Evolutionary conservation across 305 asterid genomes (phyloP).

Genomic region (Euphrasia arctica): DNA sequence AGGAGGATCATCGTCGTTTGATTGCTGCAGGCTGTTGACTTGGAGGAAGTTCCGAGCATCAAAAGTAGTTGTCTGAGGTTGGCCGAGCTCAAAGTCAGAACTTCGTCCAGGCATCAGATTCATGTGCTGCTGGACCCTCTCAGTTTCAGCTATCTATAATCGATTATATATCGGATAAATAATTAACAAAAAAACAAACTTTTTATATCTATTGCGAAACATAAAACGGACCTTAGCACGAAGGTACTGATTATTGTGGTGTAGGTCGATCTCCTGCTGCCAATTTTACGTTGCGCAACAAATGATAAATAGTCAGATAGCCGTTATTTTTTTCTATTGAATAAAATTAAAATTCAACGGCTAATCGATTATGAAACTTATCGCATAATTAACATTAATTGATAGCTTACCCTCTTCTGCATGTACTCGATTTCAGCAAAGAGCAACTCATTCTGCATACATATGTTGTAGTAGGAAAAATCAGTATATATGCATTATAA

Average conservation of each 20-base stretch:
- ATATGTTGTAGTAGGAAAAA: not conserved
- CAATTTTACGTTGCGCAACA: conserved; percentile 19
- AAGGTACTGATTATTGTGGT: conserved; percentile 78
- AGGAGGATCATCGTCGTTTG: conserved; percentile 45
- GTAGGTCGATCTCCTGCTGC: conserved; percentile 83
- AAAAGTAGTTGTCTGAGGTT: conserved; percentile 36
- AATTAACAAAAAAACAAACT: not conserved
- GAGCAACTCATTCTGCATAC: conserved; percentile 69
- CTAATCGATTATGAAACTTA: not conserved
- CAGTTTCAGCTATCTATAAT: conserved; percentile 68
- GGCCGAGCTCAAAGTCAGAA: conserved; percentile 49
- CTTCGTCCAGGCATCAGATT: conserved; percentile 59
- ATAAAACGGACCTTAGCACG: conserved; percentile 56
- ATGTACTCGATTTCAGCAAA: conserved; percentile 79
- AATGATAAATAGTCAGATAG: conserved; percentile 25
- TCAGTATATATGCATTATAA: not conserved
- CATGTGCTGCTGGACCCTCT: conserved; percentile 69
- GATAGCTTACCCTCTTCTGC: conserved; percentile 76
- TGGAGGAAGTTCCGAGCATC: conserved; percentile 68
- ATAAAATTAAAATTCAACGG: not conserved
- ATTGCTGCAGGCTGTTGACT: conserved; percentile 48
- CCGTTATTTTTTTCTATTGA: not conserved
- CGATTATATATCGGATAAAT: not conserved
- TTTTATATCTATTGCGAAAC: too few species aligned
- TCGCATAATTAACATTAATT: not conserved